These are phyloP conservation scores for Salix brachista DNA, from an alignment of 345 rosid species.

Conservation along the genomic window DNA sequence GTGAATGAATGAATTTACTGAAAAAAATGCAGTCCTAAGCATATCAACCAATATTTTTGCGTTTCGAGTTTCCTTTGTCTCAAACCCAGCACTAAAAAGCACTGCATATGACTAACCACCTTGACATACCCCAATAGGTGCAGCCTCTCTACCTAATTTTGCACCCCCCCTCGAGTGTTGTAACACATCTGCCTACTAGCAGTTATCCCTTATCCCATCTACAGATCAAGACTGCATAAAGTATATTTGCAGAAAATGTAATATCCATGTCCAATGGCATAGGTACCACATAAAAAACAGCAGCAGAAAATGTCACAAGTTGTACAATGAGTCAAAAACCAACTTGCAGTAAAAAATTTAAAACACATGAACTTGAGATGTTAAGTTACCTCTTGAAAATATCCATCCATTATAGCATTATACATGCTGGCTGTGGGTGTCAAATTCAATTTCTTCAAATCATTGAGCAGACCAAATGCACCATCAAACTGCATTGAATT, in stretches of 20 bases:
- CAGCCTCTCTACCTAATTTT: background rate
- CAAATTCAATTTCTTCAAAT: constrained; percentile 54
- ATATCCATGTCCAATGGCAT: background rate
- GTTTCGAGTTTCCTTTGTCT: background rate
- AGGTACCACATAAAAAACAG: background rate
- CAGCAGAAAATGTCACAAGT: background rate
- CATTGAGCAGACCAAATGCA: constrained; percentile 66
- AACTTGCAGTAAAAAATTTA: background rate
- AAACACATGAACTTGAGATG: background rate
- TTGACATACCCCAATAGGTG: background rate
- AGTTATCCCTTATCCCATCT: background rate
- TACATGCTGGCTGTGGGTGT: constrained; percentile 59
- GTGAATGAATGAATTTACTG: background rate
- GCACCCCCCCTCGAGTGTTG: background rate
- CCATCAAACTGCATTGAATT: constrained; percentile 54
- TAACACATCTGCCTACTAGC: background rate
- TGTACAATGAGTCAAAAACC: background rate
- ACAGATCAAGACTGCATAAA: background rate
- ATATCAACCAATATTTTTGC: background rate
- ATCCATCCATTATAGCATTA: constrained; percentile 72
- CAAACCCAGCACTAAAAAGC: background rate
- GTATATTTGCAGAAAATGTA: background rate
- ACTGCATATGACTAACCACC: background rate
- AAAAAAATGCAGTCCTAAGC: background rate
- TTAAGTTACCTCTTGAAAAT: constrained; percentile 63